A percentile compares a stretch with the other conserved stretches of the same genome.
Evolutionary conservation across 495 filamentous ascomycete species (phyloP).

Genomic region (Daldinia concentrica): DNA sequence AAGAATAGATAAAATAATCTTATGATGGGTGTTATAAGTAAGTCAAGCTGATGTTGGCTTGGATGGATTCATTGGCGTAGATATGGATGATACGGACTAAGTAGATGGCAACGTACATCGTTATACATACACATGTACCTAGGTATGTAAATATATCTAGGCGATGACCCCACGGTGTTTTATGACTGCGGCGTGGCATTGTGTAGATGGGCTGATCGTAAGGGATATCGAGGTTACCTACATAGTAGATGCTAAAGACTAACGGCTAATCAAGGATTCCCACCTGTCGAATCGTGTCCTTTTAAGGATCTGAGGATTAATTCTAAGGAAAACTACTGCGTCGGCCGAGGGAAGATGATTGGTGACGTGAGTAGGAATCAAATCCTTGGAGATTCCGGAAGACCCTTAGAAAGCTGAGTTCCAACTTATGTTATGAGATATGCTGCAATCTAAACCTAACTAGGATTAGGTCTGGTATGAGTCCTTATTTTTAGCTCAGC

Average conservation of each 20-base stretch:
- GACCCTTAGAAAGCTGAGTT: not conserved
- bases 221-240: not conserved
- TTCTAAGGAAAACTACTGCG: not conserved
- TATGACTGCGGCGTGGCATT: not conserved
- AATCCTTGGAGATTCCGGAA: not conserved
- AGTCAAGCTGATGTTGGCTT: not conserved
- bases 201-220: not conserved
- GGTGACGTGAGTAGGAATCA: not conserved
- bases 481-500: constrained; percentile 1
- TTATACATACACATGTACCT: too few species aligned
- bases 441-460: not conserved
- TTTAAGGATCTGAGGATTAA: not conserved
- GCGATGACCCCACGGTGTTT: not conserved
- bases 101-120: not conserved
- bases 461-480: not conserved
- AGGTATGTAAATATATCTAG: not conserved
- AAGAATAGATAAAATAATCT: not conserved
- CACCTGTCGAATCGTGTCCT: not conserved
- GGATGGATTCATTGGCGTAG: not conserved
- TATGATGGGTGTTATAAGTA: not conserved
- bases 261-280: not conserved
- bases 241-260: not conserved
- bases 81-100: not conserved
- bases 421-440: not conserved
- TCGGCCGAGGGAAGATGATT: constrained; percentile 1